phyloP scores from a whole-genome alignment of 108 stramenopile species.

The Cyclotella atomus region DNA sequence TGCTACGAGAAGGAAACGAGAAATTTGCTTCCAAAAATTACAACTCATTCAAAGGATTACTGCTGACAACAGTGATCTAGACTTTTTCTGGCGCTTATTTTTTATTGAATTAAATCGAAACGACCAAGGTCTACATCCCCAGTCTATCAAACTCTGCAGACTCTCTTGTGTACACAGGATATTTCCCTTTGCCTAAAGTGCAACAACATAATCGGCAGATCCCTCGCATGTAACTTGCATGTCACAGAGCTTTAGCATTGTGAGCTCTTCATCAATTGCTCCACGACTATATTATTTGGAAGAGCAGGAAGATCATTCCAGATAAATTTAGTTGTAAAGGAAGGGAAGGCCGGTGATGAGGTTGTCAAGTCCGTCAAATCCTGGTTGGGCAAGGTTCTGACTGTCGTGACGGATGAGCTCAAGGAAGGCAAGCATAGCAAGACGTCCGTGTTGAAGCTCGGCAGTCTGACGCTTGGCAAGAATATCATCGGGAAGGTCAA shows the following conservation, averaged over 20 bases:
- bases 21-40: too few relatives aligned
- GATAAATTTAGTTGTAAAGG: constrained; percentile 56
- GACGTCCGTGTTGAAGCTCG: constrained; percentile 84
- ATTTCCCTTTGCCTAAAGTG: constrained; percentile 8
- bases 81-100: constrained; percentile 3
- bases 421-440: constrained; percentile 88
- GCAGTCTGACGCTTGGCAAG: constrained; percentile 57
- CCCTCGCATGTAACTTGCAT: background rate
- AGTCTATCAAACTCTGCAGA: background rate
- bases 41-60: too few relatives aligned
- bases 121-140: constrained; percentile 3
- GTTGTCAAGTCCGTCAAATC: constrained; percentile 50
- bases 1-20: too few relatives aligned
- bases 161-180: background rate
- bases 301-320: background rate
- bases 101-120: background rate
- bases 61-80: too few relatives aligned
- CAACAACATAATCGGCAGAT: background rate
- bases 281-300: background rate
- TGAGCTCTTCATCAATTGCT: constrained; percentile 15
- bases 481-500: constrained; percentile 51
- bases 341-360: constrained; percentile 70
- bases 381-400: constrained; percentile 45
- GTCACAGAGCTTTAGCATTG: constrained; percentile 8
- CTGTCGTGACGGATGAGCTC: constrained; percentile 65